phyloP scores from a whole-genome alignment of 192 early-diverging fungal genomes.

The Rhizophagus prolifer region DNA sequence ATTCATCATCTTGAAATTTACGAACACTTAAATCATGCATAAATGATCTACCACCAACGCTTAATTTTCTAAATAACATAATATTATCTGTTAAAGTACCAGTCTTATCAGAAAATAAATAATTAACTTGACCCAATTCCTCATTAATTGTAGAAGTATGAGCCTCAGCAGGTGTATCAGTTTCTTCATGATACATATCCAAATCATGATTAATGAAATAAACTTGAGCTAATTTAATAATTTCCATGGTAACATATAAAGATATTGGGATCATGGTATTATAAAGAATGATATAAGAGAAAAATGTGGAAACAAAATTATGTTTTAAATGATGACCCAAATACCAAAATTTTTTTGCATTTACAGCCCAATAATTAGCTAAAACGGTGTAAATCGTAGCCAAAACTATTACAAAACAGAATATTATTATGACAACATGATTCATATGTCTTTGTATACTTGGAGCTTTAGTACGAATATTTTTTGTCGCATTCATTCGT shows the following conservation, averaged over 20 bases:
- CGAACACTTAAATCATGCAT: slow-evolving; percentile 61
- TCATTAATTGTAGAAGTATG: slow-evolving; percentile 81
- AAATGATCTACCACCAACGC: slow-evolving; percentile 59
- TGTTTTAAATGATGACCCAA: slow-evolving; percentile 29
- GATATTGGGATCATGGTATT: slow-evolving; percentile 88
- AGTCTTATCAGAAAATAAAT: slow-evolving; percentile 90
- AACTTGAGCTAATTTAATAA: slow-evolving; percentile 73
- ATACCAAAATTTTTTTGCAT: slow-evolving; percentile 47
- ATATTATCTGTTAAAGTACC: slow-evolving; percentile 87
- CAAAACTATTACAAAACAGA: slow-evolving; percentile 56
- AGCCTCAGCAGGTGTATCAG: slow-evolving; percentile 73
- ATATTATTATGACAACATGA: slow-evolving; percentile 71
- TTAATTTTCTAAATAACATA: slow-evolving; percentile 74
- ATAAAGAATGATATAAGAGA: slow-evolving; percentile 78
- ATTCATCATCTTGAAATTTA: slow-evolving; percentile 31
- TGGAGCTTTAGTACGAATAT: slow-evolving; percentile 70
- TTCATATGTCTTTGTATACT: slow-evolving; percentile 77
- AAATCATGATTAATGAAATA: slow-evolving; percentile 80
- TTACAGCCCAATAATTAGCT: slow-evolving; percentile 49
- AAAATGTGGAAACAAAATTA: slow-evolving; percentile 44
- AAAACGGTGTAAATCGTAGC: slow-evolving; percentile 52
- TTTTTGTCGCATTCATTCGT: slow-evolving; percentile 68
- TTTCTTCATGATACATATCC: slow-evolving; percentile 72
- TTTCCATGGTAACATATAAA: slow-evolving; percentile 84
- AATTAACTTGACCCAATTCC: slow-evolving; percentile 84